Evolutionary conservation across 2,329 filamentous ascomycete species (phyloP).

Genomic region (Xylariaceae sp.): DNA sequence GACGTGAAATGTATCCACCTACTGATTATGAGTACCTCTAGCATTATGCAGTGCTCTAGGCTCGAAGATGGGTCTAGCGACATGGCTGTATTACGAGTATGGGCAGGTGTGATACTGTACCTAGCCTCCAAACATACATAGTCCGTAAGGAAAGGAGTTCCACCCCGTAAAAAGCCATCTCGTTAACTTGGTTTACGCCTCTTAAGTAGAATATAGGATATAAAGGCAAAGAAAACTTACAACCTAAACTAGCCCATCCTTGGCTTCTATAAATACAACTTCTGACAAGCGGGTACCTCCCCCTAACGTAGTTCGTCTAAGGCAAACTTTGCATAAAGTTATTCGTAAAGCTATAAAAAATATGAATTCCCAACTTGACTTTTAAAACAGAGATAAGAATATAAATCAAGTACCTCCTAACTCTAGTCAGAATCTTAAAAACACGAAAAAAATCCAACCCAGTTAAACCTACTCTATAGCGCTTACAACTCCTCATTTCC

Average conservation of each 20-base stretch:
- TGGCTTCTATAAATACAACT: neutral
- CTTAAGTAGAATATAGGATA: neutral
- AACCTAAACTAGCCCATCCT: neutral
- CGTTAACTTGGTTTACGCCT: too few relatives aligned
- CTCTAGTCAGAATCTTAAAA: neutral
- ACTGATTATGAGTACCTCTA: neutral
- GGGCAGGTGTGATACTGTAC: neutral
- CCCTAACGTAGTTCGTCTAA: neutral
- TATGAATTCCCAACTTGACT: neutral
- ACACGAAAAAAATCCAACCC: neutral
- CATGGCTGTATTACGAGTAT: neutral
- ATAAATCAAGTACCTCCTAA: neutral
- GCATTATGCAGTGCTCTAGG: neutral
- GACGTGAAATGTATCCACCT: neutral
- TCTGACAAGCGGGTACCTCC: neutral
- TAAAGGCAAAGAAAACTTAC: neutral
- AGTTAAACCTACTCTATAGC: neutral
- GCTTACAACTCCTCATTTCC: neutral
- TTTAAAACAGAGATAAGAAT: neutral
- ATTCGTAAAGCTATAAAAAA: neutral
- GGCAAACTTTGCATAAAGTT: neutral
- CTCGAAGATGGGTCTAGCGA: neutral
- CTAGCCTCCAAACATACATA: neutral
- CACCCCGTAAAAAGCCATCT: too few relatives aligned
- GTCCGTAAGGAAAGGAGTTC: neutral